Percentiles rank a stretch among this genome's conserved stretches.
Conservation (phyloP, 805 yeast species). For the Pichia gijzeniarum region DNA sequence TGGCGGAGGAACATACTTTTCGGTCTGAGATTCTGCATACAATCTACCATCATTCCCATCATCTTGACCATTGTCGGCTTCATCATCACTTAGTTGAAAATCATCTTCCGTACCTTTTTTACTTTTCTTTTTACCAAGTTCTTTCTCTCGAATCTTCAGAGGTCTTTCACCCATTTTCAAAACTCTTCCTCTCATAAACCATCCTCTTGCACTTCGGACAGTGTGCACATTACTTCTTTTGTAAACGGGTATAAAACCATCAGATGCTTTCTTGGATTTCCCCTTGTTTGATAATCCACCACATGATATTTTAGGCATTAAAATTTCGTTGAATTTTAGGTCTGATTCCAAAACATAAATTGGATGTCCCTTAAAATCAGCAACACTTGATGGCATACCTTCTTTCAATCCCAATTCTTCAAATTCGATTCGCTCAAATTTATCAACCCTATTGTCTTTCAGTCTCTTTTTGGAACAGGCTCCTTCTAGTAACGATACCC, state of each 20-base stretch:
- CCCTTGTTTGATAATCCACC: slow-evolving; percentile 55
- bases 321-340: slow-evolving; percentile 61
- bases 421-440: slow-evolving; percentile 56
- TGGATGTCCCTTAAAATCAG: slow-evolving; percentile 85
- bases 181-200: slow-evolving; percentile 79
- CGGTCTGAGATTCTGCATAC: slow-evolving; percentile 77
- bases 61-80: slow-evolving; percentile 33
- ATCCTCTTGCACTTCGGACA: slow-evolving; percentile 70
- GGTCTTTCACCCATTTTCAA: slow-evolving; percentile 68
- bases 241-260: slow-evolving; percentile 52
- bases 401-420: slow-evolving; percentile 58
- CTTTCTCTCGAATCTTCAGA: slow-evolving; percentile 37
- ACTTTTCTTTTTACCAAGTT: slow-evolving; percentile 17
- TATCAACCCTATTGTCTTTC: slow-evolving; percentile 33
- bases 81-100: slow-evolving; percentile 23
- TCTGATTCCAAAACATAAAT: slow-evolving; percentile 74
- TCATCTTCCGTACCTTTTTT: slow-evolving; percentile 19
- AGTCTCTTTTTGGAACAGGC: slow-evolving; percentile 23
- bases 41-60: slow-evolving; percentile 54
- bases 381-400: slow-evolving; percentile 80
- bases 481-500: slow-evolving; percentile 36
- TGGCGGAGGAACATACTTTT: slow-evolving; percentile 58
- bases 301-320: slow-evolving; percentile 62
- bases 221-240: slow-evolving; percentile 56
- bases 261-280: slow-evolving; percentile 32